Conservation (phyloP, 805 yeast species). For the Candida nanaspora region DNA sequence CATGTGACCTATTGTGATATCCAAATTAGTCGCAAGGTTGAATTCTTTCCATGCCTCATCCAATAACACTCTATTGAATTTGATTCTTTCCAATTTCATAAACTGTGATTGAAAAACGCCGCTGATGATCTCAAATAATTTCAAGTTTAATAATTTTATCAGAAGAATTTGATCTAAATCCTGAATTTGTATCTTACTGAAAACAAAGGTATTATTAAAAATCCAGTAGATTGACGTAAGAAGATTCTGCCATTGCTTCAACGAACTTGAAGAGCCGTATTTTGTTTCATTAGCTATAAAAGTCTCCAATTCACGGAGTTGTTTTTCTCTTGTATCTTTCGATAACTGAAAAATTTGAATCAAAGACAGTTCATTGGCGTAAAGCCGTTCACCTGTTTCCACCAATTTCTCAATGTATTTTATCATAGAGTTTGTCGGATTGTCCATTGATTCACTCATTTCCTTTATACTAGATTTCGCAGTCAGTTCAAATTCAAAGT, state of each 20-base stretch:
- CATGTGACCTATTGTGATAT: conserved; percentile 18
- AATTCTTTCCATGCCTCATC: conserved; percentile 21
- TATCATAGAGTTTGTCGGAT: conserved; percentile 11
- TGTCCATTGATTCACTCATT: background rate
- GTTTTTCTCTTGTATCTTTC: conserved; percentile 9
- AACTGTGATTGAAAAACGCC: conserved; percentile 11
- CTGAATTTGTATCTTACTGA: conserved; percentile 14
- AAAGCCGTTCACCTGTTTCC: conserved; percentile 21
- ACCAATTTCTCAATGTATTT: conserved; percentile 11
- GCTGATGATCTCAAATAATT: conserved; percentile 12
- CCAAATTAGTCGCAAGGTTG: conserved; percentile 22
- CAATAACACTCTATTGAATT: conserved; percentile 5
- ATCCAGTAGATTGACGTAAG: conserved; percentile 23
- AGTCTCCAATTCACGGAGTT: conserved; percentile 16
- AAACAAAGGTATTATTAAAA: conserved; percentile 16
- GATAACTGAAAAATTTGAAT: conserved; percentile 16
- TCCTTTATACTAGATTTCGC: background rate
- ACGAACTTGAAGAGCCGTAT: conserved; percentile 4
- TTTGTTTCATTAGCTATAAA: conserved; percentile 18
- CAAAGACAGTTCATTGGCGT: conserved; percentile 19
- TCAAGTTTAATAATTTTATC: conserved; percentile 13
- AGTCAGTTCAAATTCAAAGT: background rate
- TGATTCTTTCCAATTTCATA: conserved; percentile 8
- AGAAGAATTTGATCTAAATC: conserved; percentile 17
- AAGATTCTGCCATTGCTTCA: conserved; percentile 17